Conservation (phyloP, 805 yeast genomes). For the Saccharomyces kudriavzevii region DNA sequence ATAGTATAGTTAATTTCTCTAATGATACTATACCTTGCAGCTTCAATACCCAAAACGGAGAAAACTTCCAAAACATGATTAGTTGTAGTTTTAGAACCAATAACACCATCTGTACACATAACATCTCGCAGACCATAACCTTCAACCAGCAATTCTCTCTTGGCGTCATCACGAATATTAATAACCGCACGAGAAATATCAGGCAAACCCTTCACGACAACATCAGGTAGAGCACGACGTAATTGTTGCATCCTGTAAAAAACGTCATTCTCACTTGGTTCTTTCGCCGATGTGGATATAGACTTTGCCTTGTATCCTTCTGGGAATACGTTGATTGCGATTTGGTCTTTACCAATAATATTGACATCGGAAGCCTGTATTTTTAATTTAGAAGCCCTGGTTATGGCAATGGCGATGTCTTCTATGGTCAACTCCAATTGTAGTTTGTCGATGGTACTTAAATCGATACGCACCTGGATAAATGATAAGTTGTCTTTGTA, state of each 20-base stretch:
- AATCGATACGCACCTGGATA: constrained; percentile 73
- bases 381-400: constrained; percentile 82
- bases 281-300: constrained; percentile 35
- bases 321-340: constrained; percentile 52
- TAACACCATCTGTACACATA: constrained; percentile 95
- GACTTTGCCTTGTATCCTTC: constrained; percentile 38
- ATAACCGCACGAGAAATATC: constrained; percentile 94
- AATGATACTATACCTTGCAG: constrained; percentile 89
- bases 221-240: constrained; percentile 74
- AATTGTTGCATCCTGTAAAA: constrained; percentile 86
- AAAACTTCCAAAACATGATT: constrained; percentile 89
- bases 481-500: constrained; percentile 72
- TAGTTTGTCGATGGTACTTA: constrained; percentile 74
- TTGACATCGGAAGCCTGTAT: constrained; percentile 65
- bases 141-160: constrained; percentile 88
- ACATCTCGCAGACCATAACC: constrained; percentile 95
- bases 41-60: constrained; percentile 91
- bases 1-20: constrained; percentile 93
- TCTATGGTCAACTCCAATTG: constrained; percentile 84
- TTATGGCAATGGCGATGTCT: constrained; percentile 76
- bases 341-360: constrained; percentile 53
- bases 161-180: constrained; percentile 78
- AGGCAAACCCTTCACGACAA: constrained; percentile 88
- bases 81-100: constrained; percentile 79
- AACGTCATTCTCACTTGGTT: constrained; percentile 40